phyloP scores from a whole-genome alignment of 1,139 yeast species.

The Geotrichum restrictum region DNA sequence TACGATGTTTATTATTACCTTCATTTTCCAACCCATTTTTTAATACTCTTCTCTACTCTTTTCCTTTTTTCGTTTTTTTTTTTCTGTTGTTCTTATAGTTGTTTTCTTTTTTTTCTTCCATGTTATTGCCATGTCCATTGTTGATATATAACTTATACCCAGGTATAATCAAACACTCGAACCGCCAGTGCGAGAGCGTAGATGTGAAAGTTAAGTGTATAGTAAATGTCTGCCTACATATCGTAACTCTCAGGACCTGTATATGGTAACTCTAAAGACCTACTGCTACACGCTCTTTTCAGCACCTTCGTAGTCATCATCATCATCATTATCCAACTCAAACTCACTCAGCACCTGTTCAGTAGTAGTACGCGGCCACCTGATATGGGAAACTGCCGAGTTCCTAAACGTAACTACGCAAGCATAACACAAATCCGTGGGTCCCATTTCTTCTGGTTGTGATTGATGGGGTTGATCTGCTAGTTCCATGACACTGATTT shows the following conservation, averaged over 20 bases:
- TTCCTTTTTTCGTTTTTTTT: background rate
- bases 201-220: too few species aligned
- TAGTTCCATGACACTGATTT: slow-evolving; percentile 64
- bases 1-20: background rate
- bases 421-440: slow-evolving; percentile 62
- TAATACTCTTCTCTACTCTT: background rate
- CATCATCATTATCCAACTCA: background rate
- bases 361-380: slow-evolving; percentile 21
- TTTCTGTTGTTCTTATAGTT: background rate
- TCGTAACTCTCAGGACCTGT: too few species aligned
- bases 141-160: too few species aligned
- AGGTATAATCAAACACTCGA: too few species aligned
- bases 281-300: too few species aligned
- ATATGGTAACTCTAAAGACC: too few species aligned
- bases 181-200: too few species aligned
- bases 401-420: slow-evolving; percentile 57
- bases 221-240: too few species aligned
- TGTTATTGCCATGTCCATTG: background rate
- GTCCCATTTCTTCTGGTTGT: slow-evolving; percentile 5
- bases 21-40: background rate
- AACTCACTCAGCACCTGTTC: slow-evolving; percentile 1
- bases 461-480: too few species aligned
- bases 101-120: background rate
- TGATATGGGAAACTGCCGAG: slow-evolving; percentile 23
- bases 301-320: too few species aligned